Base-by-base conservation (phyloP, 1,284 basidiomycete genomes). In the Boletus semigastroideus region DNA sequence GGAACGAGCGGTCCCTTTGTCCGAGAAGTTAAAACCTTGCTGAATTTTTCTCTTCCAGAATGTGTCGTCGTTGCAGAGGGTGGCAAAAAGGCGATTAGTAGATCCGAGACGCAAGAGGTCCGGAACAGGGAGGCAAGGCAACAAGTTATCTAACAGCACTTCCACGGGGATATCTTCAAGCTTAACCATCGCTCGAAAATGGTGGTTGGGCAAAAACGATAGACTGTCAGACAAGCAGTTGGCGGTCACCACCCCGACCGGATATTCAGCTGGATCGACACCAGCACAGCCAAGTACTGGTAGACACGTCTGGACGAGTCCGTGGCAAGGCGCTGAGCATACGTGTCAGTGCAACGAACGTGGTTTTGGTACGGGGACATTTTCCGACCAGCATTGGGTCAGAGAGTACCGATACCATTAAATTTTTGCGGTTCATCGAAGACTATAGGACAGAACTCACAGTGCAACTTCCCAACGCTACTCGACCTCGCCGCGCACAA, bases 1-100 rank as follows among this genome's bases (percentile, higher is more conserved):
- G 17, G 76, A 83, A 19, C 90, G 75, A n/a, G 89, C 89, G 0
- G 86, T 90, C 27, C 75, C 78, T 37, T 78, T 74, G 5, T 82
- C 80, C 13, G 82, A 77, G 63, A 91, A 92, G 63, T 92, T 88
- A 74, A 86, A 94, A 65, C 94, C 92, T n/a, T 70, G 64, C 34
- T 78, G 66, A 9, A 91, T 76, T 59, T 82, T 87, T 30, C 78
- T 74, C 60, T 85, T 86, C 92, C 92, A 94, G 54, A 93, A 79
- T 0, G 82, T 82, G 42, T 92, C 85, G 65, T 94, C 90, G n/a
- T 79, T 75, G 59, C 80, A 80, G 17, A 90, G 60, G 7, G 64
- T 48, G 14, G 78, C 73, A 59, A 89, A 84, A 62, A 78, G 76
- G 57, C 76, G 82, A 68, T 75, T 83, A 2, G 84, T 83, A 12